Base-by-base conservation (phyloP, 2,329 filamentous ascomycete species). In the Botrytis fabae region DNA sequence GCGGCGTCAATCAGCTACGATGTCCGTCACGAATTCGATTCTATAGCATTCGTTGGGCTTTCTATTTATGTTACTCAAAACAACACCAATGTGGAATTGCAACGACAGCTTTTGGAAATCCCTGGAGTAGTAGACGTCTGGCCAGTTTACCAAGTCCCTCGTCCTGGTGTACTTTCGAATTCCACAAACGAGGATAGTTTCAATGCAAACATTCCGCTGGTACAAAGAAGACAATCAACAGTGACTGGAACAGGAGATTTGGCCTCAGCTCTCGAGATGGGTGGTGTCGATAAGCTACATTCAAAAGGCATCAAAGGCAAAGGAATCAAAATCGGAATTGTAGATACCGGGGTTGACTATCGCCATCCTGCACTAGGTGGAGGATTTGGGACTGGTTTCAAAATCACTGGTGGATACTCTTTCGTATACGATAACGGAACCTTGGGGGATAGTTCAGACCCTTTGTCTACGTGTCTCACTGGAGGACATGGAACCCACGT, bases 361-460 rank as follows among this genome's bases (percentile, higher is more conserved):
- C 85, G 82, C 0, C 89, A 92, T 77, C 87, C 89, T 2, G 87
- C 88, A 42, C 85, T 92, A 0, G 90, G 90, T 51, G 89, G 88
- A 64, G 89, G 89, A 77, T 91, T 91, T 78, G 90, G 90, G 2
- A 77, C 83, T 1, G 87, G 85, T 20, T 91, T 86, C 76, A 82
- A 90, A 59, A 87, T 92, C 28, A 83, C 84, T 5, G 86, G 85
- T 73, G 90, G 90, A 28, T 83, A 83, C 51, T 88, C 90, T 75
- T 82, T 90, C 60, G 85, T 90, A 28, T 86, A 90, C 62, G 87
- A 91, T 71, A 68, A 76, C 35, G 71, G 72, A 4, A 38, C 28
- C 6, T 46, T 71, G 14, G 60, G 57, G 6, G 54, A 74, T 22
- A 71, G 61, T 28, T 60, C 74, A 10, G 75, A 78, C 63, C 77